These are phyloP conservation scores for Solanum phureja DNA, from an alignment of 257 asterid genomes.

Conservation along the genomic window DNA sequence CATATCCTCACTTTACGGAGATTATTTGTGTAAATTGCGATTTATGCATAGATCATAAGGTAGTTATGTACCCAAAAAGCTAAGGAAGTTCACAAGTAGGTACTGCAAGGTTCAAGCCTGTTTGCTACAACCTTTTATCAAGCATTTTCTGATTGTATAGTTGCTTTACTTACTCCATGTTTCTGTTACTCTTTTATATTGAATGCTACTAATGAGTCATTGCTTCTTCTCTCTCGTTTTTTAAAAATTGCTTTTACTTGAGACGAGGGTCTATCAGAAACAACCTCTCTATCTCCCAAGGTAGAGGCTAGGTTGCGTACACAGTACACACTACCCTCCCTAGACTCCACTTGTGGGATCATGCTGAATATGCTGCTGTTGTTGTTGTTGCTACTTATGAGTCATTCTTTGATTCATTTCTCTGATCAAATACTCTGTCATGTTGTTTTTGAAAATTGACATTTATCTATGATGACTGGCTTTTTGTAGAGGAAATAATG, in stretches of 20 bases:
- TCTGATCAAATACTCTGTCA: neutral
- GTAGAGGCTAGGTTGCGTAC: neutral
- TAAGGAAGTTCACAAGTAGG: neutral
- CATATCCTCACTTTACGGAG: neutral
- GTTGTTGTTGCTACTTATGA: neutral
- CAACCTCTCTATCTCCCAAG: neutral
- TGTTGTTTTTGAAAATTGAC: neutral
- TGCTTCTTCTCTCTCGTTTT: neutral
- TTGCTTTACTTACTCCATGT: neutral
- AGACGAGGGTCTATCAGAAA: rapidly evolving
- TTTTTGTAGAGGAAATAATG: conserved; percentile 2
- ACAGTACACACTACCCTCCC: neutral
- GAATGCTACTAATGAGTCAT: neutral
- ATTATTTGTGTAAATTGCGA: neutral
- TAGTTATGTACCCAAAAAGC: neutral
- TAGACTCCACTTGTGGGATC: neutral
- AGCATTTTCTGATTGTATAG: neutral
- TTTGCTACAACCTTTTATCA: neutral
- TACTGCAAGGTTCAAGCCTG: neutral
- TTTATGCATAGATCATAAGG: neutral
- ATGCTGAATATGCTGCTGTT: neutral
- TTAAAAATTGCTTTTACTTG: neutral
- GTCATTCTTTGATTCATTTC: neutral
- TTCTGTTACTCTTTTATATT: neutral
- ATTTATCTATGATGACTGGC: neutral